Percentiles rank a stretch among this genome's conserved stretches.
Evolutionary conservation across 2,329 filamentous ascomycete species (phyloP).

Genomic region (Thelonectria olida): DNA sequence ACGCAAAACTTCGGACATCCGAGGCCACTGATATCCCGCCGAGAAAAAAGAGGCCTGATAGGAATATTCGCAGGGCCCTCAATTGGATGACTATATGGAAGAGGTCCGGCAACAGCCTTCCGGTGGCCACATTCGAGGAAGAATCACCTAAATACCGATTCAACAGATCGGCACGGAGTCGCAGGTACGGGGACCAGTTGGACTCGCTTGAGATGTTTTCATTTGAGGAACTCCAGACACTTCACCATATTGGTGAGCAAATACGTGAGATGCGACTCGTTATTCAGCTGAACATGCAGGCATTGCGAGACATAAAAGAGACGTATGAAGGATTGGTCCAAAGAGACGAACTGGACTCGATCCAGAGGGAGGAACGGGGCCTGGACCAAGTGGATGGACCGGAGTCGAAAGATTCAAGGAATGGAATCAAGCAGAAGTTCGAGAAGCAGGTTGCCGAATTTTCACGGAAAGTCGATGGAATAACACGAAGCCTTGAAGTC

Average conservation of each 20-base stretch:
- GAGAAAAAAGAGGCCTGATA: too few species aligned
- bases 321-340: conserved; percentile 5
- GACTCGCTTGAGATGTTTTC: conserved; percentile 10
- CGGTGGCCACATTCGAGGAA: not conserved
- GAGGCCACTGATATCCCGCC: too few species aligned
- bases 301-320: conserved; percentile 14
- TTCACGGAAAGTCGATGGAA: conserved; percentile 6
- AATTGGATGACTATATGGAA: too few species aligned
- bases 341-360: not conserved
- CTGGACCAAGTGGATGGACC: too few species aligned
- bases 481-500: conserved; percentile 13
- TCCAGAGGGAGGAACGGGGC: too few species aligned
- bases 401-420: too few species aligned
- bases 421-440: not conserved
- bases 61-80: too few species aligned
- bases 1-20: too few species aligned
- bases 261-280: conserved; percentile 17
- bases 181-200: too few species aligned
- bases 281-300: conserved; percentile 17
- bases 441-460: not conserved
- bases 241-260: conserved; percentile 11
- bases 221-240: conserved; percentile 8
- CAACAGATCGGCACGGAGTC: too few species aligned
- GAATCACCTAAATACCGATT: too few species aligned
- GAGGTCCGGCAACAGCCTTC: not conserved